phyloP scores from a whole-genome alignment of 352 stramenopile species.

The Phytopythium kandeliae region DNA sequence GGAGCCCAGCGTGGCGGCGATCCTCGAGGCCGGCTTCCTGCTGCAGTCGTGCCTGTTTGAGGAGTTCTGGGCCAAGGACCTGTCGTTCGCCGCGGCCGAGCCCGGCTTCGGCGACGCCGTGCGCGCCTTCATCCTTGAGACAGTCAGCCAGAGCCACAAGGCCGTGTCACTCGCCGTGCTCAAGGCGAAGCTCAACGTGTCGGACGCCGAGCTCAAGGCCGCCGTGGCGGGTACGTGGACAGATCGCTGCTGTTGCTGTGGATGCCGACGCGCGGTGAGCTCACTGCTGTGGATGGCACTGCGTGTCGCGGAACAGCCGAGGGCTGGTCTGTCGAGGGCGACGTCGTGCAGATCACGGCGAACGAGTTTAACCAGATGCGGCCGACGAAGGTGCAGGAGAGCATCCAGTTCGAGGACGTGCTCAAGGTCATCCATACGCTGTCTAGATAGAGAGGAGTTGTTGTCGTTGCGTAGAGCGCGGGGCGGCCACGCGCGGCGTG shows the following conservation, averaged over 20 bases:
- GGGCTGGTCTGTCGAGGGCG: slow-evolving; percentile 59
- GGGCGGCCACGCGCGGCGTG: too few species aligned
- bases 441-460: slow-evolving; percentile 84
- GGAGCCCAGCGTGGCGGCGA: slow-evolving; percentile 51
- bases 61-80: slow-evolving; percentile 74
- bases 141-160: slow-evolving; percentile 70
- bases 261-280: too few species aligned
- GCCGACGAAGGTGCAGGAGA: slow-evolving; percentile 85
- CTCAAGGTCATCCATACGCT: slow-evolving; percentile 84
- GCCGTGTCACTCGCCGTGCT: slow-evolving; percentile 51
- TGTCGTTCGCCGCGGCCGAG: slow-evolving; percentile 54
- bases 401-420: slow-evolving; percentile 82
- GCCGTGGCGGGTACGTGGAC: slow-evolving; percentile 51
- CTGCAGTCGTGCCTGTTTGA: slow-evolving; percentile 76
- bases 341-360: slow-evolving; percentile 46
- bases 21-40: slow-evolving; percentile 53
- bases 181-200: slow-evolving; percentile 61
- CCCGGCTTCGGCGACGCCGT: slow-evolving; percentile 66
- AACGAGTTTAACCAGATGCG: slow-evolving; percentile 87
- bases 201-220: slow-evolving; percentile 53
- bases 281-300: too few species aligned
- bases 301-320: slow-evolving; percentile 27
- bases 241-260: too few species aligned
- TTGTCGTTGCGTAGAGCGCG: slow-evolving; percentile 9
- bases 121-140: slow-evolving; percentile 69